Evolutionary conservation across 1,139 yeast species (phyloP).

Genomic region (Pichia inconspicua): DNA sequence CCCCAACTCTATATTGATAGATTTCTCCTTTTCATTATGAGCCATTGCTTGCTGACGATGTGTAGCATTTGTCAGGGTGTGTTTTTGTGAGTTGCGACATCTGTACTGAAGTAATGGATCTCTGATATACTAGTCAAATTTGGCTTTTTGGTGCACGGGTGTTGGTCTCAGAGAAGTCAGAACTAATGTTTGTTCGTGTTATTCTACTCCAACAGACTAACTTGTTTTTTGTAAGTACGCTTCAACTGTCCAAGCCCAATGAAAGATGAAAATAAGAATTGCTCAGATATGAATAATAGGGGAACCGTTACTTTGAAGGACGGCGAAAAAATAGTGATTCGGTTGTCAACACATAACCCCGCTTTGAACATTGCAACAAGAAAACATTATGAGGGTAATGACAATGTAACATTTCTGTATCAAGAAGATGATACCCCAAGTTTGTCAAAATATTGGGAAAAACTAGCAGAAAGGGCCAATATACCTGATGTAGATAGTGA

Average conservation of each 20-base stretch:
- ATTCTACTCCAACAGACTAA: too few relatives aligned
- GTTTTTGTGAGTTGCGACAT: too few relatives aligned
- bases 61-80: neutral
- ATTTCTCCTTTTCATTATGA: neutral
- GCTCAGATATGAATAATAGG: too few relatives aligned
- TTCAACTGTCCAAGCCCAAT: neutral
- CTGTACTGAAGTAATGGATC: too few relatives aligned
- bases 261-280: neutral
- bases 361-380: conserved; percentile 15
- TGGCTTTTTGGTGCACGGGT: too few relatives aligned
- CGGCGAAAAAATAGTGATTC: conserved; percentile 3
- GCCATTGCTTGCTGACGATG: neutral
- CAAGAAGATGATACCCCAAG: conserved; percentile 14
- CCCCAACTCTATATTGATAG: conserved; percentile 32
- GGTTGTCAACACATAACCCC: conserved; percentile 11
- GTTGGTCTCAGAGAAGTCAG: too few relatives aligned
- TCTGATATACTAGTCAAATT: too few relatives aligned
- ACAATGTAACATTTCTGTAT: conserved; percentile 13
- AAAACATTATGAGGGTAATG: conserved; percentile 16
- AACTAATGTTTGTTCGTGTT: too few relatives aligned
- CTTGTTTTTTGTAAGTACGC: too few relatives aligned
- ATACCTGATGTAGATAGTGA: conserved; percentile 10
- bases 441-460: conserved; percentile 21
- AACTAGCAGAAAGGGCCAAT: conserved; percentile 24
- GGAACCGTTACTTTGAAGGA: neutral